Conservation (phyloP, 192 early-diverging fungal species). For the Chytriomyces confervae region DNA sequence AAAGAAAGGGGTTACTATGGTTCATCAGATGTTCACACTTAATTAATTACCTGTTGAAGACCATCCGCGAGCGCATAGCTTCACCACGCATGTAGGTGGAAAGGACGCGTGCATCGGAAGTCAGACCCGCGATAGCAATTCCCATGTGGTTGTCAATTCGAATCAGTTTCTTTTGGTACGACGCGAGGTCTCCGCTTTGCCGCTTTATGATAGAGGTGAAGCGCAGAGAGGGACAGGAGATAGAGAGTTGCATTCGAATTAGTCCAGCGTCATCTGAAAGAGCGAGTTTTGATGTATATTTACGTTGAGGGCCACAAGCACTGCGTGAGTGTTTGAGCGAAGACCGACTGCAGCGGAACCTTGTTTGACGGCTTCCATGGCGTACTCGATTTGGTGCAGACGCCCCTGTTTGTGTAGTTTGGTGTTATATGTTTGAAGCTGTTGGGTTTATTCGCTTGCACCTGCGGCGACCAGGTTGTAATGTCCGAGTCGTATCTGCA, state of each 20-base stretch:
- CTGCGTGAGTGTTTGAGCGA: slow-evolving; percentile 80
- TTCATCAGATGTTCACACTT: too few relatives aligned
- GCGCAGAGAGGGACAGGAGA: too few relatives aligned
- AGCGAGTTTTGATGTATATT: neutral
- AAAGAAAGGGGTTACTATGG: too few relatives aligned
- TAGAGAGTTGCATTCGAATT: too few relatives aligned
- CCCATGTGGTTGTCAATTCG: slow-evolving; percentile 96
- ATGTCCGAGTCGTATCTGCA: slow-evolving; percentile 98
- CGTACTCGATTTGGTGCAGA: slow-evolving; percentile 98
- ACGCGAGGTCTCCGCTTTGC: slow-evolving; percentile 92
- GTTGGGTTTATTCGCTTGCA: neutral
- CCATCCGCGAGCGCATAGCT: slow-evolving; percentile 89
- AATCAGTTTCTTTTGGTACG: slow-evolving; percentile 97
- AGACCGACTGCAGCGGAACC: slow-evolving; percentile 96
- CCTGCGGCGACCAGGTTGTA: slow-evolving; percentile 96
- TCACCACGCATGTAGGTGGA: slow-evolving; percentile 95
- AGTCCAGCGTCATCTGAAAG: too few relatives aligned
- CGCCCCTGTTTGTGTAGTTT: slow-evolving; percentile 66
- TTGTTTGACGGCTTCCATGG: slow-evolving; percentile 98
- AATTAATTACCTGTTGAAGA: slow-evolving; percentile 84
- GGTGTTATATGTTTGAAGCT: neutral
- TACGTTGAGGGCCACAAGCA: slow-evolving; percentile 90
- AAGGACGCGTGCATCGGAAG: slow-evolving; percentile 95
- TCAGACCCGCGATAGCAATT: slow-evolving; percentile 94
- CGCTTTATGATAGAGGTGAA: slow-evolving; percentile 56